A percentile compares a stretch with the other conserved stretches of the same genome.
These are phyloP conservation scores for Alternaria arbusti DNA, from an alignment of 2,329 filamentous ascomycete species.

Conservation along the genomic window DNA sequence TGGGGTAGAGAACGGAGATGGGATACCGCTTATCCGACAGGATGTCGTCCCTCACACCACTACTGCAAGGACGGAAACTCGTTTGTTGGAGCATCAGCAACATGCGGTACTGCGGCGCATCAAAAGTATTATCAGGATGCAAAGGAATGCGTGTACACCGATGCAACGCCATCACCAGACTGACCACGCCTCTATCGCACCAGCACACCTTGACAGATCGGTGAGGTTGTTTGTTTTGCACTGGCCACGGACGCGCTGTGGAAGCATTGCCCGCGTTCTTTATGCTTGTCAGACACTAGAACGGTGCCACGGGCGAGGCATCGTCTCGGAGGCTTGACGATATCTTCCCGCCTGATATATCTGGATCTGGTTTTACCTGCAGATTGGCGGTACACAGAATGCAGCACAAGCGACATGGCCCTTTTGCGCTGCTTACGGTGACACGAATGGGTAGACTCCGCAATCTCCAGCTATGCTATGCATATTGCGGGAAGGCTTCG, in stretches of 20 bases:
- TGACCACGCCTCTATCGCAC: constrained; percentile 10
- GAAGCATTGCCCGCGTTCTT: constrained; percentile 14
- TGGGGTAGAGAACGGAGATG: constrained; percentile 17
- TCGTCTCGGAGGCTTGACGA: constrained; percentile 23
- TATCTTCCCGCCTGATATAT: constrained; percentile 27
- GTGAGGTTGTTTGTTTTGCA: constrained; percentile 18
- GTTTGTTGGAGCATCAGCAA: constrained; percentile 20
- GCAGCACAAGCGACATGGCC: constrained; percentile 16
- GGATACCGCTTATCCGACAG: constrained; percentile 26
- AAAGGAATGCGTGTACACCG: constrained; percentile 24
- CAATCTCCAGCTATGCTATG: constrained; percentile 31
- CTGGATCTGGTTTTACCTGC: constrained; percentile 29
- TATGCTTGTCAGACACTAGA: constrained; percentile 14
- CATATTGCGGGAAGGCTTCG: constrained; percentile 26
- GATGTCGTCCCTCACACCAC: constrained; percentile 20
- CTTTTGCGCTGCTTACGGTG: constrained; percentile 16
- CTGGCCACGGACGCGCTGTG: not conserved
- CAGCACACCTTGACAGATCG: constrained; percentile 16
- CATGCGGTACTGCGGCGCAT: constrained; percentile 28
- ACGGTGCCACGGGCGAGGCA: constrained; percentile 22
- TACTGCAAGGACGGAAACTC: constrained; percentile 34
- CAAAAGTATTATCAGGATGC: constrained; percentile 22
- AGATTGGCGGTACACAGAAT: constrained; percentile 26
- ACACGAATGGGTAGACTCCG: constrained; percentile 24
- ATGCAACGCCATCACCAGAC: constrained; percentile 16